These are phyloP conservation scores for Isochrysis galbana DNA, from an alignment of 78 protist species.

Conservation along the genomic window DNA sequence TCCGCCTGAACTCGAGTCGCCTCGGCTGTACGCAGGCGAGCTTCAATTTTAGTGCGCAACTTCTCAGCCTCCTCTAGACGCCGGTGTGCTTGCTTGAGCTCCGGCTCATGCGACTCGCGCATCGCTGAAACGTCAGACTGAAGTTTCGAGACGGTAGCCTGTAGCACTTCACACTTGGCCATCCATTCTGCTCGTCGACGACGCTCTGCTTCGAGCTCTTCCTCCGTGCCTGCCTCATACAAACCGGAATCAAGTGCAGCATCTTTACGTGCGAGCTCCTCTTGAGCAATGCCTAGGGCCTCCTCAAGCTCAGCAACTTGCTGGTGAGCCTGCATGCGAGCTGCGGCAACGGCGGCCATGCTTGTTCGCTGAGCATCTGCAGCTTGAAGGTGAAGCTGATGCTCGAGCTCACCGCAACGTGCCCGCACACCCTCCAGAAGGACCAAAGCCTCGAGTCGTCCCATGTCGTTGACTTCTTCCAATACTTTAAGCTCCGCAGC, in stretches of 20 bases:
- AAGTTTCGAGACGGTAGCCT: background rate
- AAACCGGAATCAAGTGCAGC: background rate
- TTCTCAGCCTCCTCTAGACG: background rate
- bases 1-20: background rate
- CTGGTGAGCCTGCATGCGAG: background rate
- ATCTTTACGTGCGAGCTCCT: background rate
- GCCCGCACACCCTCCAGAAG: background rate
- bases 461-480: background rate
- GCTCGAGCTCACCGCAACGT: background rate
- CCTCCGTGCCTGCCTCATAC: background rate
- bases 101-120: background rate
- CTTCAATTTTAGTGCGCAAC: background rate
- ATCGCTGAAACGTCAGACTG: background rate
- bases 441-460: background rate
- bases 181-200: background rate
- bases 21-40: background rate
- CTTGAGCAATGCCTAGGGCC: background rate
- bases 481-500: background rate
- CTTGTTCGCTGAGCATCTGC: background rate
- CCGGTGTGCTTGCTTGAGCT: background rate
- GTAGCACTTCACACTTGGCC: background rate
- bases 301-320: background rate
- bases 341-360: background rate
- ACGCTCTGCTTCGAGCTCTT: background rate
- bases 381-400: background rate